Conservation (phyloP, 2,329 filamentous ascomycete genomes). For the Calonectria crousiana region DNA sequence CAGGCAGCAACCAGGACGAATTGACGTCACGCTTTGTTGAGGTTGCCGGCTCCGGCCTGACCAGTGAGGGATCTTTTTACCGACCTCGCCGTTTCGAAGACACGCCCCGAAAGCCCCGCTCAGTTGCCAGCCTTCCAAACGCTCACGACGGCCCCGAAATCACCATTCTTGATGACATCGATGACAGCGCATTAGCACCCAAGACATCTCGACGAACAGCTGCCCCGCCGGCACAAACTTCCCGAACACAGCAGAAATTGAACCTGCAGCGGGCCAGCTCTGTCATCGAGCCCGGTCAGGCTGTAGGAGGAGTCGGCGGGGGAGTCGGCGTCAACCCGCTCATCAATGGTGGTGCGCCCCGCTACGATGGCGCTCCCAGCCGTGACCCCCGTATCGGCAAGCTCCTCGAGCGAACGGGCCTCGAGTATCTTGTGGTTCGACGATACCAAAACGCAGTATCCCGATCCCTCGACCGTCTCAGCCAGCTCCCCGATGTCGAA, state of each 20-base stretch:
- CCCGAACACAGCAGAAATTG: constrained; percentile 80
- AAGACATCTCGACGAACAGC: constrained; percentile 55
- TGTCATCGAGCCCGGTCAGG: constrained; percentile 74
- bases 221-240: constrained; percentile 65
- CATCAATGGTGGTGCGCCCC: constrained; percentile 65
- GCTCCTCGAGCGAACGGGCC: constrained; percentile 76
- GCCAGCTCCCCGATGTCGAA: constrained; percentile 63
- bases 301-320: constrained; percentile 49
- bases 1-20: constrained; percentile 56
- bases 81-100: constrained; percentile 52
- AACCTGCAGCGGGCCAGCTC: constrained; percentile 81
- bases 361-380: constrained; percentile 63
- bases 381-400: constrained; percentile 73
- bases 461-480: constrained; percentile 65
- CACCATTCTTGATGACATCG: constrained; percentile 46
- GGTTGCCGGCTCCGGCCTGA: constrained; percentile 61
- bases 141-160: constrained; percentile 41
- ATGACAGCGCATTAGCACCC: constrained; percentile 62
- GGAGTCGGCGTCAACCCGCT: constrained; percentile 59
- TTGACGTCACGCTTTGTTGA: constrained; percentile 72
- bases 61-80: constrained; percentile 66
- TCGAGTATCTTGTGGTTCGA: constrained; percentile 81
- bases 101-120: constrained; percentile 55
- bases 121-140: constrained; percentile 52
- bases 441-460: constrained; percentile 79